Evolutionary conservation across 306 rosid species (phyloP), one percentile per base, ranked within the genome.

Genomic region (Amphicarpaea edgeworthii): DNA sequence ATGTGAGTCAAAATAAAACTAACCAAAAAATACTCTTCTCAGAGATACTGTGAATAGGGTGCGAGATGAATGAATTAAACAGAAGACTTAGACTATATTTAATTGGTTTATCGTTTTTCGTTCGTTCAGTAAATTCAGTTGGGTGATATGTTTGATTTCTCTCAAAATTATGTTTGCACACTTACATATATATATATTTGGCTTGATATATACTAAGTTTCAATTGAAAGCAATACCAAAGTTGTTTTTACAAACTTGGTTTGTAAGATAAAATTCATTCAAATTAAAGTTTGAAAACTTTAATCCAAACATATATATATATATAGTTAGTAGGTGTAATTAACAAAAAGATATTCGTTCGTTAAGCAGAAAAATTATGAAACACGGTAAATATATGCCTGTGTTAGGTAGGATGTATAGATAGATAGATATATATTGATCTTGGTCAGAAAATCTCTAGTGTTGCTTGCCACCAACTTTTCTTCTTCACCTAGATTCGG

Each of bases 341-440:
- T 47, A 59, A 32, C 8, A 49, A 24, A 49, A 24, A 69, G 53
- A 23, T 43, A 68, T 47, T 15, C 28, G 16, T 47, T 15, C 28
- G 16, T 38, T 51, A 10, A 32, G 10, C 64, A 58, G 7, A 15
- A 62, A 23, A 64, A 42, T 34, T 4, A 62, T 45, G 60, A 12
- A 60, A 60, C 21, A 67, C 21, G 17, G 7, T 68, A n/a, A n/a
- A n/a, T n/a, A n/a, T n/a, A 32, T 61, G 57, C 10, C 7, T 30
- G 47, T 46, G 70, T 77, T 61, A 69, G 81, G 84, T 81, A 40
- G 61, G 72, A 63, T 63, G 68, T 32, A 50, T 26, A 24, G 11
- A 23, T 45, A 45, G 72, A 63, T 63, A 61, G 23, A 50, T 26
- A 24, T 7, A 23, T 45, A 45, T 2, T 7, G 58, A 45, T 20